A percentile compares a stretch with the other conserved stretches of the same genome.
phyloP scores from a whole-genome alignment of 1,284 basidiomycete genomes.

The Ceratobasidium sp. region DNA sequence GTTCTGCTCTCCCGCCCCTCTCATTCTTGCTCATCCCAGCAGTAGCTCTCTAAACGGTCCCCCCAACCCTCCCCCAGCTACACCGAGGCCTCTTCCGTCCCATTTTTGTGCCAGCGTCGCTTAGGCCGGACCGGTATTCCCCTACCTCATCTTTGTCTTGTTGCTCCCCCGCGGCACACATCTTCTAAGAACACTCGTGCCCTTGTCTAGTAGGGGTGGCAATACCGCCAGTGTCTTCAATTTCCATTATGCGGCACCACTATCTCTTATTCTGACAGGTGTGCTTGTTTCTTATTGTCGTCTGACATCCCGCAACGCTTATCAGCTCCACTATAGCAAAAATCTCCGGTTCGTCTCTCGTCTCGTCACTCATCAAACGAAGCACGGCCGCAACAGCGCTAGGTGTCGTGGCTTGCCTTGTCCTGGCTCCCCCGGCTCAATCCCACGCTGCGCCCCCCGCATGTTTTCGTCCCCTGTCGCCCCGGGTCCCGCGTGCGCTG shows the following conservation, averaged over 20 bases:
- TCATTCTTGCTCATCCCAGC: conserved; percentile 2
- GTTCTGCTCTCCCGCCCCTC: background rate
- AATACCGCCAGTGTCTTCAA: background rate
- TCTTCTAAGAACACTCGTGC: background rate
- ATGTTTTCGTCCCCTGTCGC: conserved; percentile 2
- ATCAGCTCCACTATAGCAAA: conserved; percentile 22
- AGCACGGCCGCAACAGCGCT: conserved; percentile 15
- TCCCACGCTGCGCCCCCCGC: too few relatives aligned
- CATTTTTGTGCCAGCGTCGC: background rate
- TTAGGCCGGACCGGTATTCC: background rate
- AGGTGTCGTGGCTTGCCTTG: conserved; percentile 15
- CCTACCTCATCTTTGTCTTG: too few relatives aligned
- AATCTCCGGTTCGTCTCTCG: background rate
- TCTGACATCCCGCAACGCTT: conserved; percentile 12
- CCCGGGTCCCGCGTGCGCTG: conserved; percentile 5
- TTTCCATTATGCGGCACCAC: background rate
- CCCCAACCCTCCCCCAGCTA: background rate
- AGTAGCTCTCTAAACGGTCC: background rate
- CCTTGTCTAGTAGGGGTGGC: background rate
- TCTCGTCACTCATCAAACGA: conserved; percentile 33
- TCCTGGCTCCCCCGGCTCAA: conserved; percentile 27
- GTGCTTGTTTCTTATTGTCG: conserved; percentile 7
- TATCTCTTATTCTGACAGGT: background rate
- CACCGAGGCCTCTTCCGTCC: background rate
- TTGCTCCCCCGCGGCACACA: too few relatives aligned